Evolutionary conservation across 768 basidiomycete species (phyloP), one percentile per base, ranked within the genome.

Genomic region (Leccinum uliginosum): DNA sequence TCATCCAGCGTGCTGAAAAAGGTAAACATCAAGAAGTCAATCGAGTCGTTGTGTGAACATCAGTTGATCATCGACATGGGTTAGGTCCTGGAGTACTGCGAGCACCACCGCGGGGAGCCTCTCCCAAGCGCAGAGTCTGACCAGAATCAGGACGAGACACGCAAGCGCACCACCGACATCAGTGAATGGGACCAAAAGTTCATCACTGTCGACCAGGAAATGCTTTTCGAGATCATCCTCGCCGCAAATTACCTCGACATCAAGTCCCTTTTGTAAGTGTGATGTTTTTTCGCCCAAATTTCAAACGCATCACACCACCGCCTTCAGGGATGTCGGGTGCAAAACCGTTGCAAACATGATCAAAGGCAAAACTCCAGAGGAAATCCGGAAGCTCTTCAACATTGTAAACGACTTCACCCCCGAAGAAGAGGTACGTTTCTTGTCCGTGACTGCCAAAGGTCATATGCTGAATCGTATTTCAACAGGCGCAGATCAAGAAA

Each of bases 261-360:
- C 82, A 98, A 98, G 78, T 89, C 95, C 21, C 83, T 98, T 49
- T 85, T 98, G 96, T 97, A 67, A 63, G 91, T 78, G 21, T 26
- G 23, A 4, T 24, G 6, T 11, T 10, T 15, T 4, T 10, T 26
- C 15, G n/a, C 48, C 49, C 58, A 47, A 34, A 58, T 51, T 27
- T 38, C 38, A 38, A 38, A n/a, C 38, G 9, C 38, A 10, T 38
- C 38, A 38, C n/a, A n/a, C 17, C n/a, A 5, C 38, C 9, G 9
- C 21, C n/a, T 27, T 35, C 62, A 96, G 93, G 63, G 95, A 97
- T 68, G 93, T 97, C 57, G 95, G 95, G 1, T 97, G 95, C 84
- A 96, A 97, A 81, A 97, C 93, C 4, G 95, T 97, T 5, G 97
- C 97, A 14, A 98, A 98, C 82, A 99, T 98, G 97, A 98, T 99